A percentile compares a stretch with the other conserved stretches of the same genome.
phyloP scores from a whole-genome alignment of 2,329 filamentous ascomycete species.

The Colletotrichum filicis region DNA sequence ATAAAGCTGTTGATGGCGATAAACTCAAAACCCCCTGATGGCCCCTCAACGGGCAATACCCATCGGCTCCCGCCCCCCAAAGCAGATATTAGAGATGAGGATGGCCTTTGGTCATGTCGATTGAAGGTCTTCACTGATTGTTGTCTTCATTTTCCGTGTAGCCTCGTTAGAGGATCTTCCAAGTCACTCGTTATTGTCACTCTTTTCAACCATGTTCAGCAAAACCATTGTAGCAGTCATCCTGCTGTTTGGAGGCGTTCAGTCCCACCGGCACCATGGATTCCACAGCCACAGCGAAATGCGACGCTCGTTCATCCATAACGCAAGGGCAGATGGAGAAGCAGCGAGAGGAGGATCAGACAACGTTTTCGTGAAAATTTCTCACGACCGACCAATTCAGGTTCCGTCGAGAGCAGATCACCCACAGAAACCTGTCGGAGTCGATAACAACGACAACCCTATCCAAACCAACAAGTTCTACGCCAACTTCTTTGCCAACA shows the following conservation, averaged over 20 bases:
- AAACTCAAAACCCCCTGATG: neutral
- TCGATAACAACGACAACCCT: constrained; percentile 44
- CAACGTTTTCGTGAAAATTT: constrained; percentile 15
- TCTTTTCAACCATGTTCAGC: neutral
- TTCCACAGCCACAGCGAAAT: neutral
- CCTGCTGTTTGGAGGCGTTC: neutral
- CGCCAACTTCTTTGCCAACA: constrained; percentile 76
- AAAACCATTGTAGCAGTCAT: neutral
- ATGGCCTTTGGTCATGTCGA: neutral
- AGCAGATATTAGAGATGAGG: neutral
- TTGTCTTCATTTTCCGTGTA: neutral
- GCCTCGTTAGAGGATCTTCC: neutral
- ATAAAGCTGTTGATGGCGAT: neutral
- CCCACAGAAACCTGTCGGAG: constrained; percentile 24
- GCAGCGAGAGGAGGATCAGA: neutral
- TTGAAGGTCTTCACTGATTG: neutral
- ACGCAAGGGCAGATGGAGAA: neutral
- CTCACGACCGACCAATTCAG: constrained; percentile 10
- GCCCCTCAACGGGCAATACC: neutral
- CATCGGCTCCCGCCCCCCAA: neutral
- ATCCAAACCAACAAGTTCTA: constrained; percentile 78
- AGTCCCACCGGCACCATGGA: neutral
- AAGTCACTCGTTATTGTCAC: neutral
- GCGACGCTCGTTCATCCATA: no score
- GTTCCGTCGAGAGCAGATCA: constrained; percentile 19